A percentile compares a stretch with the other conserved stretches of the same genome.
Conservation (phyloP, 2,329 filamentous ascomycete species). For the Byssothecium circinans region DNA sequence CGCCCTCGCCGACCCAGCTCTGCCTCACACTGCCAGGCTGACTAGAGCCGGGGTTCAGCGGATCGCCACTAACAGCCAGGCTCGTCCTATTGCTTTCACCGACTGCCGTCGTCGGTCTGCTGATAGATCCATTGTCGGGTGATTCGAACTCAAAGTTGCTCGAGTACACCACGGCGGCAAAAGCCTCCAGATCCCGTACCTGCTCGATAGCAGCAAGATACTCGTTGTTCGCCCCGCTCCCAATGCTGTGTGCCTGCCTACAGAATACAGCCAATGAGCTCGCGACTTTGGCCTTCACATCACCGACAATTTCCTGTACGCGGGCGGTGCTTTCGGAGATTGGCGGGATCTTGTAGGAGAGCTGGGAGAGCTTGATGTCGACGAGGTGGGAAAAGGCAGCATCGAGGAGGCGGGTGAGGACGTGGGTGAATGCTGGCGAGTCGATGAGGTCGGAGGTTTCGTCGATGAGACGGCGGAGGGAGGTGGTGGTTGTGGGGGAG, state of each 20-base stretch:
- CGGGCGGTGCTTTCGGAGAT: constrained; percentile 45
- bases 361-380: constrained; percentile 75
- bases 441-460: constrained; percentile 96
- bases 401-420: constrained; percentile 84
- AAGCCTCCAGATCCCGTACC: constrained; percentile 76
- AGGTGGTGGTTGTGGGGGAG: constrained; percentile 50
- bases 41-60: constrained; percentile 41
- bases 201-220: constrained; percentile 69
- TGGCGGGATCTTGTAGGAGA: constrained; percentile 71
- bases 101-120: constrained; percentile 13
- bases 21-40: constrained; percentile 66
- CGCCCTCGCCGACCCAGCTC: constrained; percentile 11
- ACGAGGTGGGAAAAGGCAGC: constrained; percentile 82
- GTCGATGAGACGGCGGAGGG: constrained; percentile 82
- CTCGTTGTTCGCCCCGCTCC: constrained; percentile 59
- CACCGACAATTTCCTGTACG: constrained; percentile 56
- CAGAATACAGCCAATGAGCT: constrained; percentile 88
- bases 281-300: constrained; percentile 71
- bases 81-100: constrained; percentile 21
- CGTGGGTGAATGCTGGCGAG: constrained; percentile 85
- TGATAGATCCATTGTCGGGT: constrained; percentile 30
- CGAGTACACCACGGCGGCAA: constrained; percentile 83
- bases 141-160: constrained; percentile 70
- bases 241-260: constrained; percentile 86
- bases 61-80: constrained; percentile 9